Evolutionary conservation across 2,329 filamentous ascomycete genomes (phyloP).

Genomic region (Monilinia fructigena): DNA sequence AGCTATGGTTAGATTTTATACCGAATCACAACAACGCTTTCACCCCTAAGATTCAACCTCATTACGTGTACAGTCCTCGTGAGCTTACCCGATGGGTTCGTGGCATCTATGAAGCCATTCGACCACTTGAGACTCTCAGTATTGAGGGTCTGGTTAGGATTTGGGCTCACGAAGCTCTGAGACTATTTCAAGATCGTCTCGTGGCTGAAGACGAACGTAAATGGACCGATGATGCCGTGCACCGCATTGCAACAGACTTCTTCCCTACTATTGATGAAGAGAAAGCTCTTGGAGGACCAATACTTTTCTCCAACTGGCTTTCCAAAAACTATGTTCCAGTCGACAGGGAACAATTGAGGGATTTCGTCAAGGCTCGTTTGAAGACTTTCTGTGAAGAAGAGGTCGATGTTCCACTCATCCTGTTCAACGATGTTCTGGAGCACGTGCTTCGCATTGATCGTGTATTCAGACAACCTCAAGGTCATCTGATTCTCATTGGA

Average conservation of each 20-base stretch:
- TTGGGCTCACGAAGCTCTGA: conserved; percentile 95
- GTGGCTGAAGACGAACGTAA: conserved; percentile 90
- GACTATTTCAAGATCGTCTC: conserved; percentile 95
- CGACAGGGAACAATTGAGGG: conserved; percentile 88
- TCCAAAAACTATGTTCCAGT: conserved; percentile 98
- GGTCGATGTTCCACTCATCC: conserved; percentile 93
- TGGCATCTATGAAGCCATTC: conserved; percentile 94
- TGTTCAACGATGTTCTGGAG: conserved; percentile 99
- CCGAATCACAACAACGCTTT: conserved; percentile 95
- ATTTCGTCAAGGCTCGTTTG: conserved; percentile 95
- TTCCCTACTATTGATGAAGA: conserved; percentile 96
- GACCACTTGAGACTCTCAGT: conserved; percentile 81
- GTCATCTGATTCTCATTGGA: conserved; percentile 96
- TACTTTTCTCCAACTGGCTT: conserved; percentile 98
- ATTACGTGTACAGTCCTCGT: conserved; percentile 99
- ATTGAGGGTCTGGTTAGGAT: conserved; percentile 93
- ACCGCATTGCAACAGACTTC: conserved; percentile 80
- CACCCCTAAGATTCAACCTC: conserved; percentile 93
- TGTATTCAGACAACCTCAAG: conserved; percentile 97
- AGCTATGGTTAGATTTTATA: conserved; percentile 95
- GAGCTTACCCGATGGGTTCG: conserved; percentile 97
- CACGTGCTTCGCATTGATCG: conserved; percentile 97
- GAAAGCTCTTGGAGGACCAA: conserved; percentile 85
- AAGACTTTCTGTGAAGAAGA: conserved; percentile 99
- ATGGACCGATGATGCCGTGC: conserved; percentile 90